Percentiles rank a stretch among this genome's conserved stretches.
phyloP scores from a whole-genome alignment of 257 asterid species.

The Solanum pimpinellifolium region DNA sequence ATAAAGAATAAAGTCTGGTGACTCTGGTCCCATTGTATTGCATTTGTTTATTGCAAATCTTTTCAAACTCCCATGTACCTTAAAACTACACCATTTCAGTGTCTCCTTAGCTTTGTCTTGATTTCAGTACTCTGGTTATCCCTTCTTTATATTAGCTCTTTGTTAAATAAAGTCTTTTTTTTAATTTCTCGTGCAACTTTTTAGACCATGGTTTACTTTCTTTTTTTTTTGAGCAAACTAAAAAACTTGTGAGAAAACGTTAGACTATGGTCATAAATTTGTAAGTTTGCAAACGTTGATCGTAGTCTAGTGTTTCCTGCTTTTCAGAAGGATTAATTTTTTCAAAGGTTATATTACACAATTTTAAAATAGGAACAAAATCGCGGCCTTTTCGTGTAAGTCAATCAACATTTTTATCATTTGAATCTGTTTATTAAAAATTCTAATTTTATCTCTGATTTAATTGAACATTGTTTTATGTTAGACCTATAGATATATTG shows the following conservation, averaged over 20 bases:
- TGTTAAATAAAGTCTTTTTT: not conserved
- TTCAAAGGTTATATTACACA: not conserved
- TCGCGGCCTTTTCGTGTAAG: not conserved
- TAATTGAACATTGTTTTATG: not conserved
- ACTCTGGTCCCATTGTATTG: not conserved
- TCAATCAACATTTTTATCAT: not conserved
- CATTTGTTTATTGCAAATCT: not conserved
- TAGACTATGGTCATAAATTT: not conserved
- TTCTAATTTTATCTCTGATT: too few relatives aligned
- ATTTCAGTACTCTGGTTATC: not conserved
- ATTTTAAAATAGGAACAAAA: not conserved
- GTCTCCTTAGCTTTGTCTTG: not conserved
- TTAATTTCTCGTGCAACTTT: not conserved
- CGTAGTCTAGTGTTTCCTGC: not conserved
- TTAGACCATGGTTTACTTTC: not conserved
- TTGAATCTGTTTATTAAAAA: too few relatives aligned
- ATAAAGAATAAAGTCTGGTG: not conserved
- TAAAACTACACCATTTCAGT: not conserved
- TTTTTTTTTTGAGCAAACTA: not conserved
- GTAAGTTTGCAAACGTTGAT: not conserved
- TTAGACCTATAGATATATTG: accelerated
- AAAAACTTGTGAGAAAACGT: not conserved
- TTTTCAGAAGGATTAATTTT: not conserved
- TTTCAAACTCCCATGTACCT: not conserved
- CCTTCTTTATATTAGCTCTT: not conserved